Evolutionary conservation across 805 yeast species (phyloP).

Genomic region (Yarrowia sp.): DNA sequence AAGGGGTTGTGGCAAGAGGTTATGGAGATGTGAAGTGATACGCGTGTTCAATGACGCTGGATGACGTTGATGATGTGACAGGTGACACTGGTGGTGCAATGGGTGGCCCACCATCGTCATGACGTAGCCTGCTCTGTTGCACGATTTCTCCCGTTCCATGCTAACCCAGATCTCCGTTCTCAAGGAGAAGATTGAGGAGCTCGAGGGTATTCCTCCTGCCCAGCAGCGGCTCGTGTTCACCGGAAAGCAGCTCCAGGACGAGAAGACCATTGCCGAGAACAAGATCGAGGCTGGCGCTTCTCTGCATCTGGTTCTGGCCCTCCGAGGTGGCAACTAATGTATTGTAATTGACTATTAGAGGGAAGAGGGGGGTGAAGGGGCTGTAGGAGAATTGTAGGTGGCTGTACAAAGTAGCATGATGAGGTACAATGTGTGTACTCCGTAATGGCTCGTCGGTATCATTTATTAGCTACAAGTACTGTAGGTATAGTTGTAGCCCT

Average conservation of each 20-base stretch:
- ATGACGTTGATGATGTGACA: too few species aligned
- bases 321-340: conserved; percentile 75
- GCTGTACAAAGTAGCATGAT: too few species aligned
- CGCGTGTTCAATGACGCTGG: not conserved
- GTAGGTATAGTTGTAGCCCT: too few species aligned
- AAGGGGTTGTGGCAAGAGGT: conserved; percentile 43
- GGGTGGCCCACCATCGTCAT: too few species aligned
- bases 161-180: conserved; percentile 61
- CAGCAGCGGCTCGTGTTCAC: conserved; percentile 91
- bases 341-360: not conserved
- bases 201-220: conserved; percentile 95
- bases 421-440: too few species aligned
- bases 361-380: too few species aligned
- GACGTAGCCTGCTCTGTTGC: too few species aligned
- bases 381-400: not conserved
- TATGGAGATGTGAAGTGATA: not conserved
- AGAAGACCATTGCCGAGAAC: conserved; percentile 70
- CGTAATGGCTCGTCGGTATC: too few species aligned
- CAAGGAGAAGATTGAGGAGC: conserved; percentile 92
- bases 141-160: too few species aligned
- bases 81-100: too few species aligned
- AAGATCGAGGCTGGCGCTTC: conserved; percentile 87
- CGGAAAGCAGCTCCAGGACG: conserved; percentile 93
- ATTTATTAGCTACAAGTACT: too few species aligned
- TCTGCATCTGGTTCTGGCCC: conserved; percentile 86